These are phyloP conservation scores for Alternaria sp. DNA, from an alignment of 2,329 filamentous ascomycete species.

Conservation along the genomic window DNA sequence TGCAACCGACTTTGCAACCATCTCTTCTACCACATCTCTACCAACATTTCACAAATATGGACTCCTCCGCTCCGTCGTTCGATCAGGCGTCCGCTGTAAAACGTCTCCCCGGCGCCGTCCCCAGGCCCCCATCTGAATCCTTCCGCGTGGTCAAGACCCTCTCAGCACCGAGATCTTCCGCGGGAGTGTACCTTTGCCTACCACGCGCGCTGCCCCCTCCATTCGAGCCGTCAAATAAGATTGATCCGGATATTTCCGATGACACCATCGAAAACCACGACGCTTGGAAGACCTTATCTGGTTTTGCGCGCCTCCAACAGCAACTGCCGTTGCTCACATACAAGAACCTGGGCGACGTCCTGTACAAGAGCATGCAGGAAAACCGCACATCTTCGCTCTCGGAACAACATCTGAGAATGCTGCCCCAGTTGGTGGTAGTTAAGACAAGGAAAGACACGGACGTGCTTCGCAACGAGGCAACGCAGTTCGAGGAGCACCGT, in stretches of 20 bases:
- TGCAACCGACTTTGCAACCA: neutral
- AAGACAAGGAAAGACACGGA: neutral
- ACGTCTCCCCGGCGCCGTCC: neutral
- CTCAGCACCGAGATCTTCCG: neutral
- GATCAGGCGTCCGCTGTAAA: neutral
- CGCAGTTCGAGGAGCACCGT: neutral
- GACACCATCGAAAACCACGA: neutral
- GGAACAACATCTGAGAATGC: neutral
- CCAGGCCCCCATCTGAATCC: conserved; percentile 3
- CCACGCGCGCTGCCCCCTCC: neutral
- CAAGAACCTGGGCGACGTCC: neutral
- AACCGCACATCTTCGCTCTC: neutral
- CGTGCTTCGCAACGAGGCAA: neutral
- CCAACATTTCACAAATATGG: neutral
- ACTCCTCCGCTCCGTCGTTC: neutral
- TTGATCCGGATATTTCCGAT: neutral
- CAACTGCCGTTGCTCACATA: conserved; percentile 1
- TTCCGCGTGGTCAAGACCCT: conserved; percentile 13
- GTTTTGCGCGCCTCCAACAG: neutral
- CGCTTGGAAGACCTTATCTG: neutral
- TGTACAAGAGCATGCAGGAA: neutral
- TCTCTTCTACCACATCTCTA: neutral
- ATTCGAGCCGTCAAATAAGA: neutral
- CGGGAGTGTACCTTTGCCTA: conserved; percentile 10
- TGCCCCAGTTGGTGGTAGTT: conserved; percentile 7